Conservation (phyloP, 73 alveolate species). For the Paramecium biaurelia region DNA sequence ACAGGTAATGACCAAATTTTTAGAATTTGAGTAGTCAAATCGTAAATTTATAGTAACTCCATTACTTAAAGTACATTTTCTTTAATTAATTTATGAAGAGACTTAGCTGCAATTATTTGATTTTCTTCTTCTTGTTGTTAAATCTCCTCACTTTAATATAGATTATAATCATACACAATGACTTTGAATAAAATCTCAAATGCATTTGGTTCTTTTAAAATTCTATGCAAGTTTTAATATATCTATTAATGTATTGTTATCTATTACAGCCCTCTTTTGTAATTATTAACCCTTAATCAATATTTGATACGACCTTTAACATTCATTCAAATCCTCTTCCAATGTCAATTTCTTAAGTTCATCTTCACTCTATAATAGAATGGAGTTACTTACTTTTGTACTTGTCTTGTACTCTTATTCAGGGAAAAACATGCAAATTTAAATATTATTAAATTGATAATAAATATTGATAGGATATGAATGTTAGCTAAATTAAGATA, state of each 20-base stretch:
- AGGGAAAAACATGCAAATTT: slow-evolving; percentile 16
- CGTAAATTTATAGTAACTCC: slow-evolving; percentile 27
- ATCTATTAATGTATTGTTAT: not conserved
- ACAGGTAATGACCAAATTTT: slow-evolving; percentile 66
- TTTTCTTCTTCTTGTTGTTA: slow-evolving; percentile 23
- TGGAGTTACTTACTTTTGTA: not conserved
- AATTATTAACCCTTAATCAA: slow-evolving; percentile 57
- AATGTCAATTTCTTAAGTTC: slow-evolving; percentile 52
- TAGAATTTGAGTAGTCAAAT: not conserved
- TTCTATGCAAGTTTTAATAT: not conserved
- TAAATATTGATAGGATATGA: not conserved
- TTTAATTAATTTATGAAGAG: not conserved
- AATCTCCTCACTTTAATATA: slow-evolving; percentile 4
- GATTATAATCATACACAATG: not conserved
- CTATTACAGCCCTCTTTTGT: slow-evolving; percentile 51
- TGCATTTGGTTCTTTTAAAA: not conserved
- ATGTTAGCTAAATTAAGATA: not conserved
- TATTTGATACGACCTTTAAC: slow-evolving; percentile 53
- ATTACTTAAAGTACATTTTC: not conserved
- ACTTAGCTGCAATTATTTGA: slow-evolving; percentile 13
- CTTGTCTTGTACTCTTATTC: slow-evolving; percentile 14
- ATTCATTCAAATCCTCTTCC: slow-evolving; percentile 58
- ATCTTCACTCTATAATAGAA: slow-evolving; percentile 51
- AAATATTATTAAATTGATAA: not conserved
- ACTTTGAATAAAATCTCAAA: not conserved